phyloP scores from a whole-genome alignment of 2,329 filamentous ascomycete species.

The Aspergillus brasiliensis region DNA sequence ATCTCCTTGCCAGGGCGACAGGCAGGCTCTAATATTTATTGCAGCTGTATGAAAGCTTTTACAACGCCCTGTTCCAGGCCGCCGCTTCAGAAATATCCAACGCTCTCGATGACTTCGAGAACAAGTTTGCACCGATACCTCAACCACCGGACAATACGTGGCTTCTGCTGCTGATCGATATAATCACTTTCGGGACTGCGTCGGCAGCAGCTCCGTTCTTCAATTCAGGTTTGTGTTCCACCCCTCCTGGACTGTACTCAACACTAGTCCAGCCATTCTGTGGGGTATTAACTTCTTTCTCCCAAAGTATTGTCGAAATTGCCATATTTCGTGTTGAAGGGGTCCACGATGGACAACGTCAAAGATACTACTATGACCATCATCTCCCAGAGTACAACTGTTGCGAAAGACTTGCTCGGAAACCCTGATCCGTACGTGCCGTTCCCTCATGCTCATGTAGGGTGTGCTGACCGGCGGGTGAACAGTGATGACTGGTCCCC shows the following conservation, averaged over 20 bases:
- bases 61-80: background rate
- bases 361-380: constrained; percentile 9
- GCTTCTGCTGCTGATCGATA: background rate
- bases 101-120: background rate
- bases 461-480: background rate
- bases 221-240: background rate
- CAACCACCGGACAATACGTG: background rate
- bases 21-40: no score
- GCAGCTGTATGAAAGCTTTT: background rate
- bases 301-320: no score
- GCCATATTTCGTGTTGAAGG: background rate
- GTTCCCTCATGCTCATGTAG: no score
- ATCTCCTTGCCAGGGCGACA: background rate
- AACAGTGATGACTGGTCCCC: constrained; percentile 2
- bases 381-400: constrained; percentile 7
- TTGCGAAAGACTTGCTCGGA: constrained; percentile 10
- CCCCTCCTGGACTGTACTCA: no score
- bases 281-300: no score
- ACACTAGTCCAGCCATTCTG: no score
- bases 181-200: background rate
- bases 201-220: background rate
- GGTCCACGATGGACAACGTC: constrained; percentile 1
- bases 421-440: no score
- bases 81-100: background rate
- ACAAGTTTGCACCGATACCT: background rate